Percentiles rank a stretch among this genome's conserved stretches.
Conservation (phyloP, 169 alveolate genomes). For the Plasmodium falciparum region DNA sequence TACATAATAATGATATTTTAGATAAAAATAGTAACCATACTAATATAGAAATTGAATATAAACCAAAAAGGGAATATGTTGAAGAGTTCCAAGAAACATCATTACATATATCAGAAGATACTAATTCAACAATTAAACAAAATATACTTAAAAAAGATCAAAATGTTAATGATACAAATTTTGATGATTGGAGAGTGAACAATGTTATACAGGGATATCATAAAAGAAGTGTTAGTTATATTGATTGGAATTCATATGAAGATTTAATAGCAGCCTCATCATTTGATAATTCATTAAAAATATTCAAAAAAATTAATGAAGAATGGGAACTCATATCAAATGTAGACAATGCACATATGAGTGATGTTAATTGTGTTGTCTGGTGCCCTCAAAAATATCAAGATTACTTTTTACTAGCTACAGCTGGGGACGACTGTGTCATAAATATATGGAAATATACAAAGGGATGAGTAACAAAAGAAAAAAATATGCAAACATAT, state of each 20-base stretch:
- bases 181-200: conserved; percentile 84
- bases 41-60: background rate
- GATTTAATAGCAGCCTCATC: conserved; percentile 61
- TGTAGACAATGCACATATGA: conserved; percentile 78
- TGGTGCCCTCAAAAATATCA: conserved; percentile 78
- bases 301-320: conserved; percentile 21
- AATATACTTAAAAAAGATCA: conserved; percentile 13
- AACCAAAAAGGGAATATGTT: background rate
- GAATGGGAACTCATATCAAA: conserved; percentile 37
- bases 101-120: background rate
- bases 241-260: conserved; percentile 77
- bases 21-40: background rate
- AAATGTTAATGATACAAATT: conserved; percentile 4
- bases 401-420: conserved; percentile 74
- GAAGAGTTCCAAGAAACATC: background rate
- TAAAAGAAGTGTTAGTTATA: conserved; percentile 81
- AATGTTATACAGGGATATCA: conserved; percentile 79
- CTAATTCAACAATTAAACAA: conserved; percentile 18
- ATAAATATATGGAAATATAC: conserved; percentile 81
- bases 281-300: conserved; percentile 66
- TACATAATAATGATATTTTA: background rate
- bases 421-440: conserved; percentile 86
- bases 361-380: conserved; percentile 85
- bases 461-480: background rate
- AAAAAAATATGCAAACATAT: background rate